These are phyloP conservation scores for Taphrina confusa DNA, from an alignment of 1,139 yeast species.

Conservation along the genomic window DNA sequence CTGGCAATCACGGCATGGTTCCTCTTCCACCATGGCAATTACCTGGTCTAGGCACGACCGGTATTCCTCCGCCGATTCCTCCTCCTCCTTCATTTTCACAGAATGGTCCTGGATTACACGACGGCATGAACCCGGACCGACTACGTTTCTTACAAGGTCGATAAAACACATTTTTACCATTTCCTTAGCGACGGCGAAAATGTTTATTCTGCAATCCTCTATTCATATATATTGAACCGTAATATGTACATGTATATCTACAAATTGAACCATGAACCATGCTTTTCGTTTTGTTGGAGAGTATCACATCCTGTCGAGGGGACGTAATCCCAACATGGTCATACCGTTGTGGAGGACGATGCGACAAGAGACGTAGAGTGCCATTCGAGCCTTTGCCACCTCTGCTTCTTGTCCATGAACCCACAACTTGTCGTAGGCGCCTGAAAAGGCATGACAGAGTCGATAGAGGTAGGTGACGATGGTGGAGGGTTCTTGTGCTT, in stretches of 20 bases:
- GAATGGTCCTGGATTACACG: slow-evolving; percentile 11
- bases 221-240: no score
- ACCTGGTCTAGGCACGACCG: slow-evolving; percentile 2
- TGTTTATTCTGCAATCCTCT: no score
- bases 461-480: slow-evolving; percentile 90
- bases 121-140: slow-evolving; percentile 30
- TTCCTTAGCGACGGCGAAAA: neutral
- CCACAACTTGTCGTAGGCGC: slow-evolving; percentile 94
- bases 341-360: slow-evolving; percentile 90
- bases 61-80: no score
- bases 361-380: slow-evolving; percentile 86
- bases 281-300: neutral
- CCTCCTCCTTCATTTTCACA: slow-evolving; percentile 3
- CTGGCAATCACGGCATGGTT: neutral
- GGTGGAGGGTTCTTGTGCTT: slow-evolving; percentile 90
- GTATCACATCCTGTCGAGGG: slow-evolving; percentile 91
- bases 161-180: neutral
- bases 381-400: slow-evolving; percentile 87
- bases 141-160: slow-evolving; percentile 13
- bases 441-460: slow-evolving; percentile 89
- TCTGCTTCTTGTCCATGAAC: slow-evolving; percentile 94
- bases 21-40: slow-evolving; percentile 17
- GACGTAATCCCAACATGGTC: slow-evolving; percentile 87
- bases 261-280: no score
- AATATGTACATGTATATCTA: neutral